Evolutionary conservation across 2,329 filamentous ascomycete genomes (phyloP).

Genomic region (Fusarium domesticum): DNA sequence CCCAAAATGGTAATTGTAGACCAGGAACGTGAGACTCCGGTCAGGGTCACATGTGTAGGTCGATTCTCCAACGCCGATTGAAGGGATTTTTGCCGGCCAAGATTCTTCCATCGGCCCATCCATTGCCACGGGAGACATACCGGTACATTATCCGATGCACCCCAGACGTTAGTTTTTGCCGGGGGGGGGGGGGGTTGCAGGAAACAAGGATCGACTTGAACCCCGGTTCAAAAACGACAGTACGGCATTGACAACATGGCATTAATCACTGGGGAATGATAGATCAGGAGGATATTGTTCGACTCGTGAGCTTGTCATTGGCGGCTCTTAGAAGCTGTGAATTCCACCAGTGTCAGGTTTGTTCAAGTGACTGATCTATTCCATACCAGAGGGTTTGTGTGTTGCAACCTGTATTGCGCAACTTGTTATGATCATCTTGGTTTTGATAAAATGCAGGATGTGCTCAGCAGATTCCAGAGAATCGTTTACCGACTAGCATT

Average conservation of each 20-base stretch:
- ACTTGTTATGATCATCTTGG: too few species aligned
- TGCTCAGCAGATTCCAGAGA: too few species aligned
- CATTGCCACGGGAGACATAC: neutral
- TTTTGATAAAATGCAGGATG: too few species aligned
- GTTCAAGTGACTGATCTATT: neutral
- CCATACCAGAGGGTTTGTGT: too few species aligned
- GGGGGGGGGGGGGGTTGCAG: neutral
- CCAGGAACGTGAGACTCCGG: slow-evolving; percentile 16
- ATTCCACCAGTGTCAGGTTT: neutral
- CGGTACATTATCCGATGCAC: neutral
- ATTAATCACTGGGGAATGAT: neutral
- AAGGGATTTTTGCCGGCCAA: slow-evolving; percentile 10
- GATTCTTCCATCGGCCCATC: slow-evolving; percentile 14
- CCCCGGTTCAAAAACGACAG: neutral
- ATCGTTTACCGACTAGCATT: too few species aligned
- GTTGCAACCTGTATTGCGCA: too few species aligned
- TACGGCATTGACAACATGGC: neutral
- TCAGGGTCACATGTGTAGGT: slow-evolving; percentile 14
- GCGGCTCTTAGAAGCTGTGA: neutral
- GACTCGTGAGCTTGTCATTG: neutral
- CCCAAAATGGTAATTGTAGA: slow-evolving; percentile 8
- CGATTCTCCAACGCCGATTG: slow-evolving; percentile 8
- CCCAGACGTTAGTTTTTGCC: neutral
- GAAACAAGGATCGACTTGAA: neutral
- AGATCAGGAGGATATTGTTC: neutral